phyloP scores from a whole-genome alignment of 2,329 filamentous ascomycete genomes.

The Aspergillus quadrilineatus region DNA sequence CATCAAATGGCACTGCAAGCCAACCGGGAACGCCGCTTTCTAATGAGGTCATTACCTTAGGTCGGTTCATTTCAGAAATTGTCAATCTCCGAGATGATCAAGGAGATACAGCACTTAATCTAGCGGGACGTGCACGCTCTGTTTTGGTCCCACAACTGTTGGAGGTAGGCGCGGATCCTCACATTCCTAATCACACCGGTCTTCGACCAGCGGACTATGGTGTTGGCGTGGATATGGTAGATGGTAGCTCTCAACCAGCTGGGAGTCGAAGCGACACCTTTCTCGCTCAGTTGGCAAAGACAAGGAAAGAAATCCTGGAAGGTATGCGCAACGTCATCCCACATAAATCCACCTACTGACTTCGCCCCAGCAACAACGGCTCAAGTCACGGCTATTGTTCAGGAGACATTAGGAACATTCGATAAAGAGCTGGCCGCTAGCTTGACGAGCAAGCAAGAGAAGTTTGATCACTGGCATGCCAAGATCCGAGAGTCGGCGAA shows the following conservation, averaged over 20 bases:
- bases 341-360: conserved; percentile 32
- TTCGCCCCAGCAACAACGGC: conserved; percentile 35
- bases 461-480: conserved; percentile 77
- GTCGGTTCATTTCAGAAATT: conserved; percentile 93
- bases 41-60: conserved; percentile 74
- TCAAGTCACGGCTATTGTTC: conserved; percentile 63
- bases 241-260: conserved; percentile 49
- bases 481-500: conserved; percentile 78
- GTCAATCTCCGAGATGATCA: conserved; percentile 93
- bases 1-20: conserved; percentile 31
- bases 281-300: conserved; percentile 45
- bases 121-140: conserved; percentile 90
- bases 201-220: conserved; percentile 92
- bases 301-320: conserved; percentile 47
- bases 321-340: conserved; percentile 29
- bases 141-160: conserved; percentile 96
- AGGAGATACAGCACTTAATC: conserved; percentile 91
- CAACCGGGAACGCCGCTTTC: conserved; percentile 29
- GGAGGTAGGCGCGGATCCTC: conserved; percentile 91
- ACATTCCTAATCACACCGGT: conserved; percentile 85
- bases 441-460: conserved; percentile 77
- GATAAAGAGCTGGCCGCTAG: conserved; percentile 76
- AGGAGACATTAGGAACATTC: conserved; percentile 75
- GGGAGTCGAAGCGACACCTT: conserved; percentile 46
- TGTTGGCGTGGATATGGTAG: conserved; percentile 68